These are phyloP conservation scores for Encephalitozoon cuniculi DNA, from an alignment of 371 early-diverging fungal species.

Conservation along the genomic window DNA sequence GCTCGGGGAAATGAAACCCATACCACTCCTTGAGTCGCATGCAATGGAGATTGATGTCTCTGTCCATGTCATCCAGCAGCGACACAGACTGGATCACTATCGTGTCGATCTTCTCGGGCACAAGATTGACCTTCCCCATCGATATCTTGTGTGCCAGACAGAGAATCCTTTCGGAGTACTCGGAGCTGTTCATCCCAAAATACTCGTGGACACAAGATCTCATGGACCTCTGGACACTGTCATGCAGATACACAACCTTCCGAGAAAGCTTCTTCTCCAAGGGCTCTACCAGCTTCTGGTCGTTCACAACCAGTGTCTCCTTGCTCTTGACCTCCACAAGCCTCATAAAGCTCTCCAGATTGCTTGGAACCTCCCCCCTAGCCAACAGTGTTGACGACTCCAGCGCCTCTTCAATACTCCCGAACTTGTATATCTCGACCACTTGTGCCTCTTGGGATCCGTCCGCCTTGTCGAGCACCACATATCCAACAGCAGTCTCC, in stretches of 20 bases:
- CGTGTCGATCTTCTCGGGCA: constrained; percentile 78
- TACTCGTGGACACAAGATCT: not conserved
- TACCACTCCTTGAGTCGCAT: constrained; percentile 92
- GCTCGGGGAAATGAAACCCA: constrained; percentile 81
- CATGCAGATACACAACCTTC: constrained; percentile 69
- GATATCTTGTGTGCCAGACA: constrained; percentile 67
- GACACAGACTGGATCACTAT: constrained; percentile 87
- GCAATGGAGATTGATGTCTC: constrained; percentile 83
- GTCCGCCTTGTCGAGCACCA: constrained; percentile 74
- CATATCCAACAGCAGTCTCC: constrained; percentile 77
- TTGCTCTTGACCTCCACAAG: constrained; percentile 69
- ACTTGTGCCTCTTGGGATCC: constrained; percentile 63
- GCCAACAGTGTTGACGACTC: constrained; percentile 81
- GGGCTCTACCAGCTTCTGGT: not conserved
- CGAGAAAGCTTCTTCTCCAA: constrained; percentile 62
- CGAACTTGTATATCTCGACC: constrained; percentile 82
- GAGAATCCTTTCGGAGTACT: constrained; percentile 38
- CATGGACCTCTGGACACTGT: constrained; percentile 66
- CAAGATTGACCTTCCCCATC: constrained; percentile 78
- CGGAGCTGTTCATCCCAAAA: not conserved
- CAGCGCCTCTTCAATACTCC: constrained; percentile 84
- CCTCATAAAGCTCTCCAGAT: constrained; percentile 79
- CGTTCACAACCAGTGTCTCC: constrained; percentile 65
- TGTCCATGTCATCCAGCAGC: constrained; percentile 79
- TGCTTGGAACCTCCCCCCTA: constrained; percentile 79